Evolutionary conservation across 352 stramenopile genomes (phyloP), one percentile per base, ranked within the genome.

Genomic region (Elongisporangium undulatum): DNA sequence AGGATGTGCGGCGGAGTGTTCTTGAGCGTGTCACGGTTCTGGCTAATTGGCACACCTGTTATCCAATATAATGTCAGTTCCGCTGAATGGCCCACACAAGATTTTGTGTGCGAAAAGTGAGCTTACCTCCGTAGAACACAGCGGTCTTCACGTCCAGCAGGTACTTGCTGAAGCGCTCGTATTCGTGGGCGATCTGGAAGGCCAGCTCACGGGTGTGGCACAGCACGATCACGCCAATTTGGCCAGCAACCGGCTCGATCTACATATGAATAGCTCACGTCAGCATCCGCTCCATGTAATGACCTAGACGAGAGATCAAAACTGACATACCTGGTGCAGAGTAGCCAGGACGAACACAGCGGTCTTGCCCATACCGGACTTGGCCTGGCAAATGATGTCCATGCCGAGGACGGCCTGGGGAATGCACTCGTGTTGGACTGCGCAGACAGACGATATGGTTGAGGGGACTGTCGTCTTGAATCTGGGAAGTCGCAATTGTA

Each of bases 361-460:
- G 0, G 98, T 99, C 85, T 99, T 99, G 65, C 98, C 98, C 97
- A 99, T 99, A 80, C 98, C 98, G 48, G 95, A 99, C 89, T 99
- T 99, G 61, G 98, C 97, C 77, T 99, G 98, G 81, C 97, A 99
- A 79, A 99, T 97, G 65, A 99, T 98, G 76, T 99, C 98, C 87
- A 99, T 99, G 52, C 97, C 97, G n/a, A 99, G 87, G 55, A 99
- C 95, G 41, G 97, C 97, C 75, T 99, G 97, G 22, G 97, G 97
- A 72, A 99, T 99, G 66, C 97, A 99, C 80, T 99, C 97, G 73
- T 99, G 97, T 77, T 98, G 95, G 56, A 98, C 95, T 97, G 69
- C 23, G 55, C 13, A 64, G 39, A 53, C 26, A 71, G 52, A 56
- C 34, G 26, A 63, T 13, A 15, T 41, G 9, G 9, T 41, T 41